A percentile compares a stretch with the other conserved stretches of the same genome.
These are phyloP conservation scores for Stromatinia cepivora DNA, from an alignment of 2,329 filamentous ascomycete species.

Conservation along the genomic window DNA sequence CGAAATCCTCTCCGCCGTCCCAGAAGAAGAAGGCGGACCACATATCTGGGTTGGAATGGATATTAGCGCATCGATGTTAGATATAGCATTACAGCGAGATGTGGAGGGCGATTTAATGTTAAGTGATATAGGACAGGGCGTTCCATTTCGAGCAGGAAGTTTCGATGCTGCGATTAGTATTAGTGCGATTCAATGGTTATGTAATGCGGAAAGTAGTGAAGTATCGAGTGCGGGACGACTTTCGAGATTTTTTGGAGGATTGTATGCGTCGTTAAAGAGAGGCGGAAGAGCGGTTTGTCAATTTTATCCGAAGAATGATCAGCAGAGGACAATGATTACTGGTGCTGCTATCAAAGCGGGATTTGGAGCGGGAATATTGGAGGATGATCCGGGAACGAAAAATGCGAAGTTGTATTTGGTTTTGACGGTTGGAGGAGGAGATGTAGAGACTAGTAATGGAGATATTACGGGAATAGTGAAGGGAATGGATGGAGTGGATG, in stretches of 20 bases:
- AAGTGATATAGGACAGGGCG: constrained; percentile 91
- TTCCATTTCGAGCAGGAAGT: constrained; percentile 86
- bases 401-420: constrained; percentile 96
- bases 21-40: constrained; percentile 71
- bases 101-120: constrained; percentile 93
- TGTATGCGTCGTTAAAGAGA: constrained; percentile 80
- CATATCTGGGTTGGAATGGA: constrained; percentile 99
- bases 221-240: constrained; percentile 78
- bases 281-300: constrained; percentile 93
- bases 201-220: constrained; percentile 88
- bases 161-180: constrained; percentile 97
- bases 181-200: constrained; percentile 96
- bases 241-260: constrained; percentile 83
- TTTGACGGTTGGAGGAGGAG: constrained; percentile 74
- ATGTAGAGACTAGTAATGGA: constrained; percentile 48
- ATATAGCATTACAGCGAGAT: constrained; percentile 85
- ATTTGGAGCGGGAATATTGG: constrained; percentile 90
- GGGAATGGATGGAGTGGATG: constrained; percentile 85
- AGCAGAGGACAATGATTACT: constrained; percentile 89
- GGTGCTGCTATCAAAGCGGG: constrained; percentile 88
- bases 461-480: constrained; percentile 90
- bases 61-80: constrained; percentile 93
- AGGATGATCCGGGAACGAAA: constrained; percentile 96
- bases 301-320: constrained; percentile 96
- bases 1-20: constrained; percentile 80